A percentile compares a stretch with the other conserved stretches of the same genome.
Evolutionary conservation across 148 eudicot genomes (phyloP).

Genomic region (Cornus controversa): DNA sequence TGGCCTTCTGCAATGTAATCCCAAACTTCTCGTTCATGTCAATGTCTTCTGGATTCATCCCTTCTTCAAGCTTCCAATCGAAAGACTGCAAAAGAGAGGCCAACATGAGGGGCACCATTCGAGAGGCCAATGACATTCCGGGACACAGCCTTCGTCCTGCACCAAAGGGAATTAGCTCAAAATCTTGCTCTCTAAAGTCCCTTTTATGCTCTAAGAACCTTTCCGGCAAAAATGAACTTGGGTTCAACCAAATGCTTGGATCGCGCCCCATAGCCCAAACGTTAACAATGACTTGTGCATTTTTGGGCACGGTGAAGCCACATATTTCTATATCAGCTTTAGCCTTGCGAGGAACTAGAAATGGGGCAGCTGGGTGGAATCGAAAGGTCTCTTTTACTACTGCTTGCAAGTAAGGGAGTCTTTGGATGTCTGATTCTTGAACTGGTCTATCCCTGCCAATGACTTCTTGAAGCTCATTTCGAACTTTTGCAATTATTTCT

Average conservation of each 20-base stretch:
- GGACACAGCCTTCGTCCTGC: constrained; percentile 7
- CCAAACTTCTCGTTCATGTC: constrained; percentile 31
- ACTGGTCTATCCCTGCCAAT: constrained; percentile 13
- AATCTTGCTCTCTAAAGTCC: constrained; percentile 27
- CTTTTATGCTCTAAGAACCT: constrained; percentile 21
- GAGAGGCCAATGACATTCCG: not conserved
- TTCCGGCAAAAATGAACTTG: constrained; percentile 26
- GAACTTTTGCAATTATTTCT: constrained; percentile 23
- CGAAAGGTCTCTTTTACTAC: constrained; percentile 26
- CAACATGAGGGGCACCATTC: constrained; percentile 8
- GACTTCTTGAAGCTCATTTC: constrained; percentile 22
- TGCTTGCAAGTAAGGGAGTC: constrained; percentile 29
- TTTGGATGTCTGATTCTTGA: constrained; percentile 26
- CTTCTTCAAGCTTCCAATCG: constrained; percentile 29
- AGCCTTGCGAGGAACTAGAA: constrained; percentile 30
- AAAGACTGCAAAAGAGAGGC: constrained; percentile 26
- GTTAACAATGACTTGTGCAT: constrained; percentile 34
- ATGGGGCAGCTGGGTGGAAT: constrained; percentile 31
- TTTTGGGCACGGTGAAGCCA: constrained; percentile 25
- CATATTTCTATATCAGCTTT: constrained; percentile 17
- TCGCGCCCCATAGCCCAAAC: constrained; percentile 32
- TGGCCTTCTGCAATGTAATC: constrained; percentile 16
- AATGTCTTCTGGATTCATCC: constrained; percentile 10
- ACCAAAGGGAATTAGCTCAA: constrained; percentile 29
- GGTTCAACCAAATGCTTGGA: constrained; percentile 26